Evolutionary conservation across 805 yeast genomes (phyloP).

Genomic region (Maudiozyma barnettii): DNA sequence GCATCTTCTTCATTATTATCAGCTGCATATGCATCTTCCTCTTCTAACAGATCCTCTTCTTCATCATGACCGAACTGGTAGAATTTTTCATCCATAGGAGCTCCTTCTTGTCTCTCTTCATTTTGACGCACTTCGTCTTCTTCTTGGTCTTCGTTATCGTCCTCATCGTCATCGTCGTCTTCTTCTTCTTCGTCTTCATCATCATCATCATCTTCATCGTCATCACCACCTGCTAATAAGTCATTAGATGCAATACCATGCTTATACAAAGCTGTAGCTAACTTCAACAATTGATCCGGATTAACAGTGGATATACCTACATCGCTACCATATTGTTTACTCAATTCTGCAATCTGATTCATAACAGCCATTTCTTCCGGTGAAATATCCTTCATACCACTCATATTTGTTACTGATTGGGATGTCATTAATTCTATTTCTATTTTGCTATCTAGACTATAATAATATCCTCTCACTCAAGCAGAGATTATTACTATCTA

Average conservation of each 20-base stretch:
- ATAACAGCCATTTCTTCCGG: background rate
- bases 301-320: background rate
- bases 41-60: slow-evolving; percentile 9
- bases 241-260: slow-evolving; percentile 7
- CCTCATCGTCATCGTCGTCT: slow-evolving; percentile 1
- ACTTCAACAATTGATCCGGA: slow-evolving; percentile 1
- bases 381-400: background rate
- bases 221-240: slow-evolving; percentile 6
- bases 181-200: slow-evolving; percentile 7
- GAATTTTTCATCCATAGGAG: slow-evolving; percentile 8
- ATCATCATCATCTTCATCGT: slow-evolving; percentile 8
- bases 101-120: slow-evolving; percentile 19
- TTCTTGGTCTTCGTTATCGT: slow-evolving; percentile 18
- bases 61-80: slow-evolving; percentile 22
- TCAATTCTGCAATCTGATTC: background rate
- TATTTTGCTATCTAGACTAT: no score
- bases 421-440: no score
- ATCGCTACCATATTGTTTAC: background rate
- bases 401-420: background rate
- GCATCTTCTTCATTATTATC: slow-evolving; percentile 3
- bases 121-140: slow-evolving; percentile 23
- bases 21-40: slow-evolving; percentile 6
- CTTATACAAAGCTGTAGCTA: slow-evolving; percentile 3
- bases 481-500: no score
- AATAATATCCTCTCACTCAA: no score